Percentiles rank a stretch among this genome's conserved stretches.
Evolutionary conservation across 495 filamentous ascomycete genomes (phyloP).

Genomic region (Copromyces sp.): DNA sequence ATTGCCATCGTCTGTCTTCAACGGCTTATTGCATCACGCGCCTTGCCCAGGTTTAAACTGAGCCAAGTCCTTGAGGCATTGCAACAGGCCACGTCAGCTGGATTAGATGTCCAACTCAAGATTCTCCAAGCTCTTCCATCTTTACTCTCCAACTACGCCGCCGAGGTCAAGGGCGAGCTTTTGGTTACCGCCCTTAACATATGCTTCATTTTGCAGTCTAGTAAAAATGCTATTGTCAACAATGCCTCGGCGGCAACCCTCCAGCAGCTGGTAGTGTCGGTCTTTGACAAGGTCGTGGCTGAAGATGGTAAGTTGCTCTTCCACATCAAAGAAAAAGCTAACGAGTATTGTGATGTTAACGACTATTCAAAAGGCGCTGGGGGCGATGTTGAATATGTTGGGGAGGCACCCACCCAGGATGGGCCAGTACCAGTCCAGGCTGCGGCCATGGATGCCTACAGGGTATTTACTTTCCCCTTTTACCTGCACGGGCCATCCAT

Average conservation of each 20-base stretch:
- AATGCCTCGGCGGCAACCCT: slow-evolving; percentile 91
- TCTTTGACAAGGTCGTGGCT: slow-evolving; percentile 78
- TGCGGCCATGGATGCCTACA: slow-evolving; percentile 80
- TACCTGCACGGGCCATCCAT: not conserved
- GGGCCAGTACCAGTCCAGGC: slow-evolving; percentile 53
- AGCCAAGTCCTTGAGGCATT: slow-evolving; percentile 80
- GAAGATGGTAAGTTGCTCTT: slow-evolving; percentile 57
- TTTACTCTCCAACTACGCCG: slow-evolving; percentile 80
- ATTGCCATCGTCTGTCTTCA: slow-evolving; percentile 84
- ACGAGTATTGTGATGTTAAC: slow-evolving; percentile 2
- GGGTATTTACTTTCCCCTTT: slow-evolving; percentile 29
- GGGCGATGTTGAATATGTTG: slow-evolving; percentile 40
- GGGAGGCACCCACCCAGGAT: slow-evolving; percentile 54
- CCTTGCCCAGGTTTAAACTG: slow-evolving; percentile 60
- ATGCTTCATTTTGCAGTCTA: slow-evolving; percentile 79
- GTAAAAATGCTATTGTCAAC: slow-evolving; percentile 84
- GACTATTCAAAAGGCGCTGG: slow-evolving; percentile 23
- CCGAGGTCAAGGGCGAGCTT: slow-evolving; percentile 68
- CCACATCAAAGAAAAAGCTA: not conserved
- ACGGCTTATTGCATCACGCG: slow-evolving; percentile 69
- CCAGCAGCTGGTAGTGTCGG: slow-evolving; percentile 83
- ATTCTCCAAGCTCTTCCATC: slow-evolving; percentile 91
- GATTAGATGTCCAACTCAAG: slow-evolving; percentile 89
- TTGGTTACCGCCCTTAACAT: slow-evolving; percentile 75
- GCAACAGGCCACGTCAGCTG: slow-evolving; percentile 62